These are phyloP conservation scores for Marchantia paleacea DNA, from an alignment of 225 moss, liverwort and hornwort genomes.

Conservation along the genomic window DNA sequence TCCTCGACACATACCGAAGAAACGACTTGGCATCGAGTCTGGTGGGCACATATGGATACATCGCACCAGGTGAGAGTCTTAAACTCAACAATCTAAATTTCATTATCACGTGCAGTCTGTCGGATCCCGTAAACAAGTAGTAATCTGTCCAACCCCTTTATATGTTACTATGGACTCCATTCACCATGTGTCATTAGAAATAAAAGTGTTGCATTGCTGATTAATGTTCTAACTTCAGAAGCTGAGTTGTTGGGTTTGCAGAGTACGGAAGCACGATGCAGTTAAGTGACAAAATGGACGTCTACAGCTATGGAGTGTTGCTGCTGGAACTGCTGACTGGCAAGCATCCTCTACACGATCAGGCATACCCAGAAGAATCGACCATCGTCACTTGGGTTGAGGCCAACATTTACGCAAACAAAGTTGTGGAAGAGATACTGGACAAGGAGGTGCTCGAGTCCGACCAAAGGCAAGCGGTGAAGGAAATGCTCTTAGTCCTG, in stretches of 20 bases:
- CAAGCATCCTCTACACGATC: constrained; percentile 23
- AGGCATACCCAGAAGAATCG: constrained; percentile 25
- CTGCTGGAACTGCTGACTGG: constrained; percentile 42
- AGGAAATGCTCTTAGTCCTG: constrained; percentile 24
- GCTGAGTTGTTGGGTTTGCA: too few species aligned
- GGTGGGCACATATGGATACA: constrained; percentile 43
- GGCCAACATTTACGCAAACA: not conserved
- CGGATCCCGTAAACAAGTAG: too few species aligned
- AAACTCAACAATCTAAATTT: too few species aligned
- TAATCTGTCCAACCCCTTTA: too few species aligned
- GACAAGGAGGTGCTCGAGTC: constrained; percentile 13
- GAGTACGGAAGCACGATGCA: constrained; percentile 30
- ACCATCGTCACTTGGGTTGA: constrained; percentile 30
- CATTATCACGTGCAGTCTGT: too few species aligned
- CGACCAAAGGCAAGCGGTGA: not conserved
- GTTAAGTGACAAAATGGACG: constrained; percentile 34
- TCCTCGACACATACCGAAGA: constrained; percentile 9
- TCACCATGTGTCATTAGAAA: too few species aligned
- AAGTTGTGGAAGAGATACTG: constrained; percentile 13
- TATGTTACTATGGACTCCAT: too few species aligned
- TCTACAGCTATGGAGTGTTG: constrained; percentile 41
- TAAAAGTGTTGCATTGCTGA: too few species aligned
- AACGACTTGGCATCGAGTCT: constrained; percentile 23
- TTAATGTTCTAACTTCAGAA: too few species aligned
- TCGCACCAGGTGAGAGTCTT: constrained; percentile 50